phyloP scores from a whole-genome alignment of 192 early-diverging fungal genomes.

The Linnemannia elongata region DNA sequence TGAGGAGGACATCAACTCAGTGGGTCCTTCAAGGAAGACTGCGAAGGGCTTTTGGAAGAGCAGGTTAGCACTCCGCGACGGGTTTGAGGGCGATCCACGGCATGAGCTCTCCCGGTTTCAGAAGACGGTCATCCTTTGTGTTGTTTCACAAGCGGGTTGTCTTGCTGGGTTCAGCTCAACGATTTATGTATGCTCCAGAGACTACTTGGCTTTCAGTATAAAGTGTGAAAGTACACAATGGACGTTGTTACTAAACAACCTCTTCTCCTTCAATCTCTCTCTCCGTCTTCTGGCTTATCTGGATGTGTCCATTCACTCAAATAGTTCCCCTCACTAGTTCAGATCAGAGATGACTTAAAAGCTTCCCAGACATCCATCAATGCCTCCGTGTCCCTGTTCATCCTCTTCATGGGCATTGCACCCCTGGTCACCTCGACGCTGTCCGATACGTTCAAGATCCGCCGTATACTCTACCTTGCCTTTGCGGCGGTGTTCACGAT shows the following conservation, averaged over 20 bases:
- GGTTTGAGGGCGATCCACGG: constrained; percentile 19
- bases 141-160: constrained; percentile 20
- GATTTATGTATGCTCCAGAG: constrained; percentile 11
- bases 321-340: constrained; percentile 17
- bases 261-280: neutral
- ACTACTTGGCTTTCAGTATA: neutral
- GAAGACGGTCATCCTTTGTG: constrained; percentile 8
- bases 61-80: neutral
- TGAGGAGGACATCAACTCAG: neutral
- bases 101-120: constrained; percentile 3
- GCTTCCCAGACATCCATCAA: neutral
- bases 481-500: constrained; percentile 47
- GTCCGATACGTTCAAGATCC: constrained; percentile 54
- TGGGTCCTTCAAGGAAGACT: too few species aligned
- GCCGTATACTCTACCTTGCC: constrained; percentile 52
- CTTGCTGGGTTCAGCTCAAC: constrained; percentile 23
- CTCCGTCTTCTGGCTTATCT: neutral
- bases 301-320: neutral
- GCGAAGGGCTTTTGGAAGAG: constrained; percentile 18
- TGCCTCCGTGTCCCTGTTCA: neutral
- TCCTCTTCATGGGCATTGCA: neutral
- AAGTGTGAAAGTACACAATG: too few species aligned
- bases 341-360: neutral
- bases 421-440: constrained; percentile 48
- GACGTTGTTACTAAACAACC: too few species aligned